phyloP scores from a whole-genome alignment of 2,329 filamentous ascomycete genomes.

The Hypoxylon sp. region DNA sequence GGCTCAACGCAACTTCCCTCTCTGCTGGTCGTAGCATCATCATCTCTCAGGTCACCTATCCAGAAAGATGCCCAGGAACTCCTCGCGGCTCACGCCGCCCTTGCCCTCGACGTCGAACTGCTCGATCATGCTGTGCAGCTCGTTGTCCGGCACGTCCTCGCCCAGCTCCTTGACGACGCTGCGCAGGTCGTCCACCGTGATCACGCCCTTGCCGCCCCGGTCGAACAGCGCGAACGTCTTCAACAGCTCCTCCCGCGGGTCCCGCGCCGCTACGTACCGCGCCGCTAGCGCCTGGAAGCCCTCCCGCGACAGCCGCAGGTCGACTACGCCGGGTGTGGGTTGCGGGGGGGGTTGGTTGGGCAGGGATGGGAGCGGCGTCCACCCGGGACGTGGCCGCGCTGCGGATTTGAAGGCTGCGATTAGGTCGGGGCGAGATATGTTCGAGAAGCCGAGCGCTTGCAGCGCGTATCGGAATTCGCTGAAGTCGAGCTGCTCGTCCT shows the following conservation, averaged over 20 bases:
- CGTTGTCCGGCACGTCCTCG: conserved; percentile 92
- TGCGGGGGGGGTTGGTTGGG: conserved; percentile 62
- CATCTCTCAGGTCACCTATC: conserved; percentile 48
- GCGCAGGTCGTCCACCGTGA: conserved; percentile 88
- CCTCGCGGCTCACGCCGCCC: conserved; percentile 79
- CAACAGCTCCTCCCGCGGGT: conserved; percentile 91
- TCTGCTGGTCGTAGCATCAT: not conserved
- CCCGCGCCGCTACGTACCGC: conserved; percentile 82
- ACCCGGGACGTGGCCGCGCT: conserved; percentile 78
- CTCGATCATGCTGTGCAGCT: conserved; percentile 95
- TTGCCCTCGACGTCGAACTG: conserved; percentile 97
- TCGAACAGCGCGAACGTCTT: conserved; percentile 96
- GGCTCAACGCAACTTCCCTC: not conserved
- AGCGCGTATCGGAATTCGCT: conserved; percentile 98
- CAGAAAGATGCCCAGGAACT: conserved; percentile 73
- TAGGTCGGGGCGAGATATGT: conserved; percentile 88
- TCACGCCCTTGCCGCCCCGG: conserved; percentile 89
- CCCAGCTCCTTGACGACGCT: conserved; percentile 91
- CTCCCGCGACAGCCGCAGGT: conserved; percentile 80
- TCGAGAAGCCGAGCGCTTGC: conserved; percentile 89
- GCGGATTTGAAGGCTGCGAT: conserved; percentile 84
- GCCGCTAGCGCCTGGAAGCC: conserved; percentile 84
- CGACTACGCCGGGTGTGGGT: conserved; percentile 70
- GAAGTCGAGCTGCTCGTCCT: conserved; percentile 94
- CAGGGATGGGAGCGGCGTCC: conserved; percentile 60